phyloP scores from a whole-genome alignment of 257 asterid genomes.

The Verbena officinalis region DNA sequence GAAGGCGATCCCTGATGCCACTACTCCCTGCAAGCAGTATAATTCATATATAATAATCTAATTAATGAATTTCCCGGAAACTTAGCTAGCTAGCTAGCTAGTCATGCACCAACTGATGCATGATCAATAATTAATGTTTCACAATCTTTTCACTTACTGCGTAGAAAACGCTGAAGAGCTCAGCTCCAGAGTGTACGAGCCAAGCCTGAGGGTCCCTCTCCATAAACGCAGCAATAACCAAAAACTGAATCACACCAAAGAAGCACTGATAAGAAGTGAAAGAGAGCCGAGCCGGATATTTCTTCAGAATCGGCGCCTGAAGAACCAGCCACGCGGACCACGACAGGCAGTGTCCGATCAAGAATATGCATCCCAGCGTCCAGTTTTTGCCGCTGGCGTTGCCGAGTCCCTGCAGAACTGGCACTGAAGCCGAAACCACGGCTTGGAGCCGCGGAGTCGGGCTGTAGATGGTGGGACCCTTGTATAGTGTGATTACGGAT shows the following conservation, averaged over 20 bases:
- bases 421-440: not conserved
- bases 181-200: conserved; percentile 82
- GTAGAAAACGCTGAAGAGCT: conserved; percentile 91
- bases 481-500: conserved; percentile 88
- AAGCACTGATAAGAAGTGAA: conserved; percentile 91
- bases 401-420: conserved; percentile 35
- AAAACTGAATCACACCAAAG: conserved; percentile 86
- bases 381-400: conserved; percentile 82
- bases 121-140: too few relatives aligned
- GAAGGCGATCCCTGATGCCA: conserved; percentile 98
- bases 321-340: conserved; percentile 99
- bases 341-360: conserved; percentile 93
- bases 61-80: too few relatives aligned
- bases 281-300: conserved; percentile 89
- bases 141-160: conserved; percentile 83
- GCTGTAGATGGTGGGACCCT: conserved; percentile 91
- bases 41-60: too few relatives aligned
- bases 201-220: conserved; percentile 89
- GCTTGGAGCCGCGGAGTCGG: conserved; percentile 54
- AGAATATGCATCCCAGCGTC: conserved; percentile 85
- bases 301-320: conserved; percentile 81
- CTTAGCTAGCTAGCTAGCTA: too few relatives aligned
- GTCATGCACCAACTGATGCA: too few relatives aligned
- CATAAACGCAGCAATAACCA: conserved; percentile 74
- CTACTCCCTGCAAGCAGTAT: conserved; percentile 99